Evolutionary conservation across 768 basidiomycete species (phyloP), one percentile per base, ranked within the genome.

Genomic region (Rhizopogon rudus): DNA sequence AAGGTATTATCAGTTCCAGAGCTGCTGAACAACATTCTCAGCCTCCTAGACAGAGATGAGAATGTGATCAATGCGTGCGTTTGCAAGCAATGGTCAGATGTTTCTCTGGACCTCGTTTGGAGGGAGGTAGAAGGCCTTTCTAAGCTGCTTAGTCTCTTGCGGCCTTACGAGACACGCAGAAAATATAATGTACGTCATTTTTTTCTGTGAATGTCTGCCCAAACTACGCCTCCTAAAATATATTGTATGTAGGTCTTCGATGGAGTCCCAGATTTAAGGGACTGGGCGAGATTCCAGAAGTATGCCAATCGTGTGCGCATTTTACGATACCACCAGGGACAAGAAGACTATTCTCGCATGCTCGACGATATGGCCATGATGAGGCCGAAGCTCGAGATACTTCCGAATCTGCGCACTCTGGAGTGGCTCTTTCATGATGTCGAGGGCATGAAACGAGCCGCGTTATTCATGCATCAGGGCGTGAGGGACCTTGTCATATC

Each of bases 81-180:
- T 13, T 86, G 80, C 72, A 83, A 76, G 60, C 61, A 56, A 46
- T 87, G 86, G 86, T 81, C 79, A 1, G 75, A 80, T 10, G 66
- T 81, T 28, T 80, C 83, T 1, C 66, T 86, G 52, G 79, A 84
- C 61, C 61, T 70, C n/a, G 63, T 86, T 0, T 87, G 86, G 86
- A 73, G 68, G 51, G 75, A 82, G 1, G 76, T 85, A 7, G 67
- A 73, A 48, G 73, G 80, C 56, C 64, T 82, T 1, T 50, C 67
- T 31, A 69, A 67, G 9, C 70, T 86, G 6, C 79, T 86, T 57
- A 61, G 65, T 12, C 53, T 83, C 5, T 25, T 25, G 25, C 4
- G 25, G 25, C 25, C 25, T 25, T 25, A 5, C 25, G 25, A 25
- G 25, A 25, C 1, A 25, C 4, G 3, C 25, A 3, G 25, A 25